Conservation (phyloP, 805 yeast species). For the Sporopachydermia lactativora region DNA sequence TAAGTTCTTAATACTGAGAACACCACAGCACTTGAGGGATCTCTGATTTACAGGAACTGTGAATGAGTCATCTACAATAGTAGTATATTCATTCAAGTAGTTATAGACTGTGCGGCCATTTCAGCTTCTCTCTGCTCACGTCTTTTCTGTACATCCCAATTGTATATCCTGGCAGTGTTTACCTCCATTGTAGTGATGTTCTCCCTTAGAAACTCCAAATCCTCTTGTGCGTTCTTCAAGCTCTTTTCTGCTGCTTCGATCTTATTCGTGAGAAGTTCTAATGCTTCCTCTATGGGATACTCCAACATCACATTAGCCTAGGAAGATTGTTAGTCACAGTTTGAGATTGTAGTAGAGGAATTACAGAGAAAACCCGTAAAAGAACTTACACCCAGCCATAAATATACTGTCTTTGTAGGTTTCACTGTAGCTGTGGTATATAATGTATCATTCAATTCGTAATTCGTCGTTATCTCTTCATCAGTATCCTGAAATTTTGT, state of each 20-base stretch:
- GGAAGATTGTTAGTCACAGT: too few species aligned
- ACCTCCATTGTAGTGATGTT: conserved; percentile 97
- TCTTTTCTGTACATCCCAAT: conserved; percentile 78
- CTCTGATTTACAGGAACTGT: too few species aligned
- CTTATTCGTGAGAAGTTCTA: conserved; percentile 47
- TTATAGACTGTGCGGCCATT: conserved; percentile 25
- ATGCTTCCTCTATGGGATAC: conserved; percentile 82
- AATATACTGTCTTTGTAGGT: conserved; percentile 49
- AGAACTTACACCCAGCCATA: conserved; percentile 68
- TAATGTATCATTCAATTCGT: conserved; percentile 86
- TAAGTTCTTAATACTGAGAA: too few species aligned
- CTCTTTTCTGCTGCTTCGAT: conserved; percentile 47
- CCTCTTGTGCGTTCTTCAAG: conserved; percentile 57
- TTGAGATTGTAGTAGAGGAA: too few species aligned
- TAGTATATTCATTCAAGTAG: conserved; percentile 14
- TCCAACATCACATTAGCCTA: conserved; percentile 91
- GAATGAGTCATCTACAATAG: too few species aligned
- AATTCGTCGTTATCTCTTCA: conserved; percentile 53
- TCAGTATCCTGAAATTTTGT: conserved; percentile 19
- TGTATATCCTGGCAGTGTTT: conserved; percentile 83
- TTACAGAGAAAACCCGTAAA: too few species aligned
- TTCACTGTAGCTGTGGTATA: conserved; percentile 71
- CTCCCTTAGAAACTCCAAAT: conserved; percentile 68
- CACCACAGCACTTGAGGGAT: too few species aligned
- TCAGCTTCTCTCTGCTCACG: conserved; percentile 27